Conservation (phyloP, 768 basidiomycete species). For the Lanmaoa pseudosensibilis region DNA sequence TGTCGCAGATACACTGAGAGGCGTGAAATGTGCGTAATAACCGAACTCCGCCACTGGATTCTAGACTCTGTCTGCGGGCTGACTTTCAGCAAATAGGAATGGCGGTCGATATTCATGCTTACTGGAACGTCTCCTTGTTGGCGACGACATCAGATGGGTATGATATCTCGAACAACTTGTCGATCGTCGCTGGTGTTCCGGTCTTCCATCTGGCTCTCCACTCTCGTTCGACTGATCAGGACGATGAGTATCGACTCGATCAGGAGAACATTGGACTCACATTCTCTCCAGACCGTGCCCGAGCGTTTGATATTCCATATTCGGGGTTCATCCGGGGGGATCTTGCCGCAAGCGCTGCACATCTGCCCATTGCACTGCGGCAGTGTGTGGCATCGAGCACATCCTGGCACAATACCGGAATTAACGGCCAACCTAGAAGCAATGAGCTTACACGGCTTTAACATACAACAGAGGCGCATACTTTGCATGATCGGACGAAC, state of each 20-base stretch:
- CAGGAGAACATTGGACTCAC: conserved; percentile 38
- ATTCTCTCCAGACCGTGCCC: conserved; percentile 49
- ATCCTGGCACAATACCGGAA: conserved; percentile 48
- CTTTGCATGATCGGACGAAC: conserved; percentile 61
- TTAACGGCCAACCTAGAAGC: conserved; percentile 51
- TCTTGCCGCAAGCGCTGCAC: conserved; percentile 53
- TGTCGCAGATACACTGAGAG: conserved; percentile 67
- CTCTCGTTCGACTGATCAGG: conserved; percentile 52
- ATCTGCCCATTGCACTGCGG: conserved; percentile 47
- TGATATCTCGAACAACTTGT: conserved; percentile 56
- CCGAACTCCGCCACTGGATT: conserved; percentile 37
- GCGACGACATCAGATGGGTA: conserved; percentile 29
- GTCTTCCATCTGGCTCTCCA: conserved; percentile 44
- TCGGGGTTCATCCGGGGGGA: conserved; percentile 41
- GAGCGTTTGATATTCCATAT: conserved; percentile 50
- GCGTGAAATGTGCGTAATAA: conserved; percentile 62
- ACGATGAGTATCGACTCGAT: conserved; percentile 20
- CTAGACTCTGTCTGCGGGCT: conserved; percentile 31
- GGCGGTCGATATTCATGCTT: conserved; percentile 12
- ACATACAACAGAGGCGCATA: conserved; percentile 28
- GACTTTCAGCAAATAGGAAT: conserved; percentile 5
- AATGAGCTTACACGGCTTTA: conserved; percentile 7
- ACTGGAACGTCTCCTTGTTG: conserved; percentile 53
- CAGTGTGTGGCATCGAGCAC: conserved; percentile 47
- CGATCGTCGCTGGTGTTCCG: conserved; percentile 40